These are phyloP conservation scores for Termitomyces titanicus DNA, from an alignment of 768 basidiomycete genomes.

Conservation along the genomic window DNA sequence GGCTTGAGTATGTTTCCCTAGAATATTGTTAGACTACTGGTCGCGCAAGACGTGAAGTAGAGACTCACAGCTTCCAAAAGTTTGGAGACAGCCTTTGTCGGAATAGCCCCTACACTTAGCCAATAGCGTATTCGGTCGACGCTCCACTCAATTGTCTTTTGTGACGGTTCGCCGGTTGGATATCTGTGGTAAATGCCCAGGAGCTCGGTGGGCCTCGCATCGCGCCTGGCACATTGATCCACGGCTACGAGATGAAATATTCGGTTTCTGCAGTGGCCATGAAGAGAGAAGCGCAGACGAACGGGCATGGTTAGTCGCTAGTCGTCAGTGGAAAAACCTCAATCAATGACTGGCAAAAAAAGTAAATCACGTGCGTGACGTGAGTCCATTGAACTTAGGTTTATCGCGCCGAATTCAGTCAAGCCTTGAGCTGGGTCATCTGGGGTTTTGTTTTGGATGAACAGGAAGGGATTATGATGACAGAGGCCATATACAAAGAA, in stretches of 20 bases:
- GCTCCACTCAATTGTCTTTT: conserved; percentile 87
- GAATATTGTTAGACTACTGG: neutral
- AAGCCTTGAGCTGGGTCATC: no score
- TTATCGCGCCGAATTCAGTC: no score
- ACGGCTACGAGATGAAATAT: conserved; percentile 86
- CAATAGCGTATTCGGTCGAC: conserved; percentile 88
- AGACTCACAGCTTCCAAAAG: conserved; percentile 74
- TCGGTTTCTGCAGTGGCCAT: conserved; percentile 70
- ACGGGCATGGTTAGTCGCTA: conserved; percentile 68
- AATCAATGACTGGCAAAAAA: neutral
- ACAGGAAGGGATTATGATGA: neutral
- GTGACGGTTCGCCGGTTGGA: conserved; percentile 40
- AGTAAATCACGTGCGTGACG: conserved; percentile 3
- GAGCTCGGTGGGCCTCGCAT: conserved; percentile 85
- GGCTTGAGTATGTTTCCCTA: conserved; percentile 64
- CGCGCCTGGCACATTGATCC: conserved; percentile 63
- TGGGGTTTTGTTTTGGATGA: neutral
- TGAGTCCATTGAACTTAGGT: no score
- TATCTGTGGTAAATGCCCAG: conserved; percentile 84
- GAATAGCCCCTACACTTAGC: conserved; percentile 81
- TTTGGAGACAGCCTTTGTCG: conserved; percentile 72
- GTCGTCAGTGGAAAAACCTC: neutral
- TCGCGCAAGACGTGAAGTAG: neutral
- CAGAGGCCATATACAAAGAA: neutral
- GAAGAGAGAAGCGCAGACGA: conserved; percentile 81